Evolutionary conservation across 139 green algal genomes (phyloP), one percentile per base, ranked within the genome.

Genomic region (Yamagishiella unicocca): DNA sequence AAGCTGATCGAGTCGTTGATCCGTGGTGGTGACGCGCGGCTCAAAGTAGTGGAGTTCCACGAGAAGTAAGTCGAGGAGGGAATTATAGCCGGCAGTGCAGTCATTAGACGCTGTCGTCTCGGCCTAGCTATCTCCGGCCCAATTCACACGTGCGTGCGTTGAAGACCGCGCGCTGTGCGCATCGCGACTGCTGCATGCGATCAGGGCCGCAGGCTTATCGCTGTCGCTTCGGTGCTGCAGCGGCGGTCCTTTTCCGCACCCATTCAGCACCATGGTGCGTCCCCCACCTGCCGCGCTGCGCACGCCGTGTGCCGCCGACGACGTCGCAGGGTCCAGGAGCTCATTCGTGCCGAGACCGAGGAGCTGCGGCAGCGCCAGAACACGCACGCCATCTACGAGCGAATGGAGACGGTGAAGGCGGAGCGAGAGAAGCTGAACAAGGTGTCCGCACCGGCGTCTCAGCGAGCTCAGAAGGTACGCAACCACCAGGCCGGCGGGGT

Each of bases 1-100:
- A 88, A 88, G 83, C 83, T 88, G 25, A 82, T 88, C 21, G 83
- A 82, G 27, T 55, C 53, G 6, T 70, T 88, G 10, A 88, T 88
- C 25, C 33, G 29, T 10, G 77, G 77, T 12, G 77, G 77, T 38
- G 55, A 73, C 27, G 77, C 77, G 35, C 77, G 77, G 1, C 8
- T 58, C 17, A 84, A 84, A 27, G 77, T 84, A 38, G 55, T 84
- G 24, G 77, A 84, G 38, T 84, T 84, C 33, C 81, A 87, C 27
- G 81, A 87, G 9, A 64, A 35, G 64, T 85, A 31, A 75, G 78
- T 58, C 12, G 50, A 58, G 50, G 14, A 17, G 50, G 17, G 50
- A n/a, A n/a, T n/a, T n/a, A n/a, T n/a, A n/a, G n/a, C n/a, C n/a
- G n/a, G n/a, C n/a, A n/a, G n/a, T n/a, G n/a, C n/a, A n/a, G n/a